Evolutionary conservation across 306 rosid genomes (phyloP).

Genomic region (Dalbergia oliveri): DNA sequence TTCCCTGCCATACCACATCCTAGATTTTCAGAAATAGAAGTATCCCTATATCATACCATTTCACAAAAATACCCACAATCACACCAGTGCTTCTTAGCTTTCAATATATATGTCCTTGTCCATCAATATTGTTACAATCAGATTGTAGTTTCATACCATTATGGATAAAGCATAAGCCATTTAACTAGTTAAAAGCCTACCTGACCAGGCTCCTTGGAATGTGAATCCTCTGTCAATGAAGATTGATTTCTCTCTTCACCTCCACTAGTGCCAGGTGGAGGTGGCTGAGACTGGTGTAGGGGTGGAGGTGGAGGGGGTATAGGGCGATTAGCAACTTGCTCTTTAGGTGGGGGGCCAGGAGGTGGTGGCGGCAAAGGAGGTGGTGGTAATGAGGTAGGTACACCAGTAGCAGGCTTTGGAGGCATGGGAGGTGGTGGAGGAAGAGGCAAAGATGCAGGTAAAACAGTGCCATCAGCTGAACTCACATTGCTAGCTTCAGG

Average conservation of each 20-base stretch:
- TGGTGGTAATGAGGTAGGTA: slow-evolving; percentile 73
- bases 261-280: slow-evolving; percentile 75
- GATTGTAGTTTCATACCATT: slow-evolving; percentile 28
- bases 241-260: slow-evolving; percentile 71
- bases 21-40: slow-evolving; percentile 32
- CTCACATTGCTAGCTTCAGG: slow-evolving; percentile 58
- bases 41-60: slow-evolving; percentile 26
- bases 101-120: slow-evolving; percentile 7
- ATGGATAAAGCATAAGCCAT: slow-evolving; percentile 30
- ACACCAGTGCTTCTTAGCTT: slow-evolving; percentile 35
- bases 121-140: slow-evolving; percentile 10
- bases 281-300: slow-evolving; percentile 73
- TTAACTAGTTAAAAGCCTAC: slow-evolving; percentile 52
- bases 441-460: slow-evolving; percentile 82
- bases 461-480: slow-evolving; percentile 67
- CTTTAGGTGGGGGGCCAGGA: slow-evolving; percentile 93
- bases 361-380: slow-evolving; percentile 98
- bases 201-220: slow-evolving; percentile 70
- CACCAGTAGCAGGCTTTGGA: slow-evolving; percentile 69
- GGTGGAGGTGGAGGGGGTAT: slow-evolving; percentile 85
- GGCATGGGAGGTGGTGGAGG: slow-evolving; percentile 99
- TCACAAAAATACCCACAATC: slow-evolving; percentile 18
- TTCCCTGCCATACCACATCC: slow-evolving; percentile 26
- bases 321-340: slow-evolving; percentile 65
- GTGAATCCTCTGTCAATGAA: slow-evolving; percentile 59